Percentiles rank a stretch among this genome's conserved stretches.
Conservation (phyloP, 805 yeast genomes). For the Kodamaea laetipori region DNA sequence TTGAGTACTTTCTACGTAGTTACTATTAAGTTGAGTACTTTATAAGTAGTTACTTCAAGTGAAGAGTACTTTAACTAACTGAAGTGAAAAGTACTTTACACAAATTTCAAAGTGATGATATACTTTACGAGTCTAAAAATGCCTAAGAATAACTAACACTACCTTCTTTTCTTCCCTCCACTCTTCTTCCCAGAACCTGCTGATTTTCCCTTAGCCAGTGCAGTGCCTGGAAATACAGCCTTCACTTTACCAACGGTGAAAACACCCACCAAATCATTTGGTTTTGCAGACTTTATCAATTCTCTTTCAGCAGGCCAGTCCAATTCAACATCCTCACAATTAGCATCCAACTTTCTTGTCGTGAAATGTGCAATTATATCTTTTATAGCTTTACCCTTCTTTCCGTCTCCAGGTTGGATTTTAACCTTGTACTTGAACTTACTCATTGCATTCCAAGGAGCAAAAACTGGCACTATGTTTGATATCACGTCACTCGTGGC, state of each 20-base stretch:
- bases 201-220: constrained; percentile 21
- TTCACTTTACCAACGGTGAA: constrained; percentile 75
- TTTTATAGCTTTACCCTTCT: constrained; percentile 82
- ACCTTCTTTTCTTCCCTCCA: constrained; percentile 11
- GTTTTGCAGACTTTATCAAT: constrained; percentile 55
- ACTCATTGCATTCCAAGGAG: constrained; percentile 83
- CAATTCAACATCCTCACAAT: constrained; percentile 48
- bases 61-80: no score
- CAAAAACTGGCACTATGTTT: constrained; percentile 82
- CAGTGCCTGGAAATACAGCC: constrained; percentile 55
- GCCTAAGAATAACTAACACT: background rate
- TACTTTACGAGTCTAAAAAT: no score
- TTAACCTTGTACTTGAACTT: constrained; percentile 82
- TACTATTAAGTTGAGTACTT: no score
- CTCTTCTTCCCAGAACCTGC: constrained; percentile 17
- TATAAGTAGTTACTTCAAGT: no score
- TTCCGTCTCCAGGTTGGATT: constrained; percentile 74
- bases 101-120: no score
- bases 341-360: constrained; percentile 45
- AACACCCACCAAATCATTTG: constrained; percentile 64
- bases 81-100: no score
- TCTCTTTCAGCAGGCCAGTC: constrained; percentile 77
- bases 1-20: no score
- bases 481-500: constrained; percentile 51
- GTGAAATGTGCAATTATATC: constrained; percentile 66